These are phyloP conservation scores for Phascolomyces articulosus DNA, from an alignment of 371 early-diverging fungal genomes.

Conservation along the genomic window DNA sequence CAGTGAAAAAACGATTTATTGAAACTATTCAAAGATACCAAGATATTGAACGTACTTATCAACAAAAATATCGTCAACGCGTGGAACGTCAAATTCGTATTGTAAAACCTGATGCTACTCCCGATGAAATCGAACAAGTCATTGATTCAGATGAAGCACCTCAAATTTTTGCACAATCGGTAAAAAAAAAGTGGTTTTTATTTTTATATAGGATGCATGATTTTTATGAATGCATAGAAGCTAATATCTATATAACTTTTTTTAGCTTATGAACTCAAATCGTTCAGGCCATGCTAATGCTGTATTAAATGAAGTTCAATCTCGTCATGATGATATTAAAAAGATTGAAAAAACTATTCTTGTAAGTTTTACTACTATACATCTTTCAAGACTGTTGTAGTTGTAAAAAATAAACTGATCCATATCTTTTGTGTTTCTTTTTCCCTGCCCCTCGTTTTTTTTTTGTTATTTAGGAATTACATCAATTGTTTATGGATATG, in stretches of 20 bases:
- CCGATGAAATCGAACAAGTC: conserved; percentile 81
- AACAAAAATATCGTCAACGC: conserved; percentile 82
- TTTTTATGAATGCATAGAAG: too few species aligned
- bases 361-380: conserved; percentile 43
- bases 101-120: conserved; percentile 85
- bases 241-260: not conserved
- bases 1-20: conserved; percentile 80
- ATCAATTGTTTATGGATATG: conserved; percentile 90
- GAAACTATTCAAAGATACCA: conserved; percentile 84
- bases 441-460: not conserved
- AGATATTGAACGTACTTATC: conserved; percentile 77
- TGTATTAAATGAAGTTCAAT: conserved; percentile 85
- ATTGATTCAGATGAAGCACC: conserved; percentile 74
- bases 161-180: conserved; percentile 86
- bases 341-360: conserved; percentile 86
- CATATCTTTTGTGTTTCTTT: too few species aligned
- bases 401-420: too few species aligned
- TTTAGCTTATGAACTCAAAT: conserved; percentile 71
- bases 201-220: too few species aligned
- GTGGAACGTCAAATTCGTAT: conserved; percentile 87
- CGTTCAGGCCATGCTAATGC: conserved; percentile 81
- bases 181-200: conserved; percentile 22
- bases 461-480: conserved; percentile 68
- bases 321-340: conserved; percentile 86
- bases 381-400: too few species aligned